These are phyloP conservation scores for Eucalyptus erythrocorys DNA, from an alignment of 345 rosid species.

Conservation along the genomic window DNA sequence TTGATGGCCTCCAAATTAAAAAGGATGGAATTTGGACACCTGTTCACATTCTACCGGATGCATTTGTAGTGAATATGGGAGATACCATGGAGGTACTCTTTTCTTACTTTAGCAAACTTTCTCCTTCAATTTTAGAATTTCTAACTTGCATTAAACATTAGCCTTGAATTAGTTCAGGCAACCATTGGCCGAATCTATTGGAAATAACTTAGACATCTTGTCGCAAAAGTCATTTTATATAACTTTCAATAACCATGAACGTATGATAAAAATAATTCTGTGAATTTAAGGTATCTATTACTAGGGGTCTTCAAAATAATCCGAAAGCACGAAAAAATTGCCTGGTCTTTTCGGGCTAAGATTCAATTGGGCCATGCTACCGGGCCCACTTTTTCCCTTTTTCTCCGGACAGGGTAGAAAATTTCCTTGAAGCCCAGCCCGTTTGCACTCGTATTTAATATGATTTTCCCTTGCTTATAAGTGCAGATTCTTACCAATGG, in stretches of 20 bases:
- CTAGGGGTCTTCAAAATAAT: not conserved
- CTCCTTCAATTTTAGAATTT: not conserved
- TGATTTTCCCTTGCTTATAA: not conserved
- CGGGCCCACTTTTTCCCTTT: not conserved
- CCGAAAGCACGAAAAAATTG: not conserved
- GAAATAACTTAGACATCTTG: not conserved
- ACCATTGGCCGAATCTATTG: not conserved
- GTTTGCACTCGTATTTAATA: not conserved
- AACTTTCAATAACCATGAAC: not conserved
- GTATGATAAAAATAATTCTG: not conserved
- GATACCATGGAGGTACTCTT: conserved; percentile 5
- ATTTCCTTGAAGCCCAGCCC: not conserved
- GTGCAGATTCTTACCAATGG: conserved; percentile 4
- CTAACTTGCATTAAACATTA: not conserved
- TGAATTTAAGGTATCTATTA: not conserved
- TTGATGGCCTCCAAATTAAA: conserved; percentile 8
- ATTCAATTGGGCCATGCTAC: not conserved
- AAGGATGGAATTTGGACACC: conserved; percentile 7
- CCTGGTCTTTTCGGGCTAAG: not conserved
- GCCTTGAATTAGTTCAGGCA: not conserved
- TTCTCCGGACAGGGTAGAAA: not conserved
- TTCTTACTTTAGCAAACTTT: not conserved
- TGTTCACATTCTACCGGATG: not conserved
- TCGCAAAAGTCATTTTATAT: not conserved
- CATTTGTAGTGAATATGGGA: conserved; percentile 8